Evolutionary conservation across 208 protist genomes (phyloP), one percentile per base, ranked within the genome.

Genomic region (Zelonia costaricensis): DNA sequence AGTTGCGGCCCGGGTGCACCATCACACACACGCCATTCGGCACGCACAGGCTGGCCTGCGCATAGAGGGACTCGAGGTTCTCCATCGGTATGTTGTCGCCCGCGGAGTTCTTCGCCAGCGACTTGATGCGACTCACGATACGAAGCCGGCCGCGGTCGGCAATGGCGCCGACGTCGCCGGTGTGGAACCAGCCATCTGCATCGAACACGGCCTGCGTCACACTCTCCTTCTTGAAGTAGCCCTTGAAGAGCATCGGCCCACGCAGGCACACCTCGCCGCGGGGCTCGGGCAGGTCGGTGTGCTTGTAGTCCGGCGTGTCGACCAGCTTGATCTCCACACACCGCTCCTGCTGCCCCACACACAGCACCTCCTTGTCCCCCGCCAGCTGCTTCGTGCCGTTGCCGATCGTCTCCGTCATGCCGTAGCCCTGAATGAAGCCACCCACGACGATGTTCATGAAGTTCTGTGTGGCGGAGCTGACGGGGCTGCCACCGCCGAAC

Each of bases 51-150:
- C 69, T 66, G 58, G 77, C 51, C 52, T 68, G 61, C 39, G 61
- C 62, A 67, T 93, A 93, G 33, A 93, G 62, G 6, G 82, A 71
- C 76, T 91, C 81, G 39, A 97, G 36, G n/a, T 18, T 74, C 66
- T 97, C 88, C 38, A 94, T 33, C 7, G 90, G 73, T 38, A 97
- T 92, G 74, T 94, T 94, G 68, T 97, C 92, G 22, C 93, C 93
- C 6, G 80, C 59, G 0, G 60, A 60, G 52, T 93, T 86, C 68
- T 97, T 97, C 6, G 81, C 86, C 20, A 97, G 69, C 8, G 88
- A 82, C 74, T 97, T 97, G 52, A 89, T 80, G 55, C 91, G 84
- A 48, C 87, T 84, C 30, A 97, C 73, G 39, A 97, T 77, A n/a
- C 62, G 60, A 51, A 80, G 39, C 5, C 75, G 52, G 1, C 68